phyloP scores from a whole-genome alignment of 176 grass and related monocot genomes.

The Musa schizocarpa region DNA sequence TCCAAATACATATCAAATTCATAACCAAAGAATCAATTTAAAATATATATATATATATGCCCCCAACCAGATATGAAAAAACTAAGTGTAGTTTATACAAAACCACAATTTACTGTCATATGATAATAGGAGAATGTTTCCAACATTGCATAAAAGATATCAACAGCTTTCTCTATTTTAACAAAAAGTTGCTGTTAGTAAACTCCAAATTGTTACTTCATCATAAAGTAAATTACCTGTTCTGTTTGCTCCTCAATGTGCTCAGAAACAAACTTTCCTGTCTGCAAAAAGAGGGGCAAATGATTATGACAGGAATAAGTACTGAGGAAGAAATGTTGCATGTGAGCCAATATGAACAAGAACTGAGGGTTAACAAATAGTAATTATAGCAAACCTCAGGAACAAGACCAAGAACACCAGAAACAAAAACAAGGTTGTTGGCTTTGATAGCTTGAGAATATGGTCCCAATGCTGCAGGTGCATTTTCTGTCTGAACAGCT shows the following conservation, averaged over 20 bases:
- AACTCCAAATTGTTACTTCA: not conserved
- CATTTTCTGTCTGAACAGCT: constrained; percentile 74
- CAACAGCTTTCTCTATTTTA: not conserved
- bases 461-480: constrained; percentile 77
- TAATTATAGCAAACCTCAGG: constrained; percentile 54
- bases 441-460: constrained; percentile 96
- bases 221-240: constrained; percentile 35
- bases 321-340: not conserved
- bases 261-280: constrained; percentile 84
- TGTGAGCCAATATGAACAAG: not conserved
- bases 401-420: constrained; percentile 79
- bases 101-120: not conserved
- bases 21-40: not conserved
- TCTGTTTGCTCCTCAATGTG: constrained; percentile 82
- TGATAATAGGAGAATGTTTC: not conserved
- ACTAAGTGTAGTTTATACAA: not conserved
- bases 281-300: constrained; percentile 37
- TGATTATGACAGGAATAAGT: not conserved
- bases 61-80: no score
- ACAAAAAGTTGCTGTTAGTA: not conserved
- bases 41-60: no score
- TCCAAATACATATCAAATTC: not conserved
- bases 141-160: not conserved
- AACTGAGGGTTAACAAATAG: not conserved
- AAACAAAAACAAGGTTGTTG: constrained; percentile 94